phyloP scores from a whole-genome alignment of 345 rosid species.

The Brassica nigra region DNA sequence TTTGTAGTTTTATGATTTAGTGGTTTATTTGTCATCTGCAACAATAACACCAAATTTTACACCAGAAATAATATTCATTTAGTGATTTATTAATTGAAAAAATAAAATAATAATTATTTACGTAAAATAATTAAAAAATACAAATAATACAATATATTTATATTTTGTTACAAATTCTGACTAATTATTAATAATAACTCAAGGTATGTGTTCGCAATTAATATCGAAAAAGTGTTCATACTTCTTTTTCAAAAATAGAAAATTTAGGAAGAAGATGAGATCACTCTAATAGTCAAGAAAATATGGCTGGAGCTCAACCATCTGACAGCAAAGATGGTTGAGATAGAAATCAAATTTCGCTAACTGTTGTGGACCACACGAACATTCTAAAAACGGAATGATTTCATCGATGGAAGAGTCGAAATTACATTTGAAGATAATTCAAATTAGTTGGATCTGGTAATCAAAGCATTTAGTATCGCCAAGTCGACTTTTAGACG shows the following conservation, averaged over 20 bases:
- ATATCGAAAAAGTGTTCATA: slow-evolving; percentile 24
- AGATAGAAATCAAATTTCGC: slow-evolving; percentile 18
- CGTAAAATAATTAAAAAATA: too few species aligned
- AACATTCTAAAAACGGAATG: slow-evolving; percentile 17
- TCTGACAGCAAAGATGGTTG: slow-evolving; percentile 34
- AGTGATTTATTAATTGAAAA: too few species aligned
- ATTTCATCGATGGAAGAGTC: neutral
- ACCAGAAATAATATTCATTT: too few species aligned
- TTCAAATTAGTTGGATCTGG: slow-evolving; percentile 16
- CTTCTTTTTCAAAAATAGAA: neutral
- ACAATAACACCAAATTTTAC: too few species aligned
- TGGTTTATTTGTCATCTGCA: too few species aligned
- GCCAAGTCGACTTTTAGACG: slow-evolving; percentile 24
- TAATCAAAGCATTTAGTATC: slow-evolving; percentile 33
- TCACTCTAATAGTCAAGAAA: slow-evolving; percentile 9
- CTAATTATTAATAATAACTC: neutral
- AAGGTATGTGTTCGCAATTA: slow-evolving; percentile 40
- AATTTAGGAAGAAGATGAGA: neutral
- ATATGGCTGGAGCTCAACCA: slow-evolving; percentile 29
- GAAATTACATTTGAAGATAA: slow-evolving; percentile 1
- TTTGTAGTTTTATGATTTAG: too few species aligned
- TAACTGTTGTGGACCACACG: slow-evolving; percentile 32
- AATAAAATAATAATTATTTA: too few species aligned
- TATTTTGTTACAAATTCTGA: too few species aligned
- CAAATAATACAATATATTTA: too few species aligned